These are phyloP conservation scores for Coniochaeta hoffmannii DNA, from an alignment of 2,329 filamentous ascomycete genomes.

Conservation along the genomic window DNA sequence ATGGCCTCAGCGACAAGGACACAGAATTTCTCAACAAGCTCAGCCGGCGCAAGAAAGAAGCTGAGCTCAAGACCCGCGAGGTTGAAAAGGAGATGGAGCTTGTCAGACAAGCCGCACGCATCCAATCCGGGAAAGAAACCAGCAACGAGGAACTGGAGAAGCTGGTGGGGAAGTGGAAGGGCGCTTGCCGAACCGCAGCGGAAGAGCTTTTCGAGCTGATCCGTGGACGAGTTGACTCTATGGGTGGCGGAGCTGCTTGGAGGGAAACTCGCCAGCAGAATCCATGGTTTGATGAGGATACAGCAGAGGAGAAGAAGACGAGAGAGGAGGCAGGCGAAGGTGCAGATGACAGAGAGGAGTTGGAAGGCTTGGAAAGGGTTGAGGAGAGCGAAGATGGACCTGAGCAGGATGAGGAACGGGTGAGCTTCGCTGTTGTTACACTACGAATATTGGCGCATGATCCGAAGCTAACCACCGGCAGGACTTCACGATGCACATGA, in stretches of 20 bases:
- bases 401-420: conserved; percentile 7
- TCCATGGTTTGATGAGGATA: conserved; percentile 11
- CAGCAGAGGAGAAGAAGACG: background rate
- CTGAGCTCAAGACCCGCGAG: conserved; percentile 3
- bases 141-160: conserved; percentile 46
- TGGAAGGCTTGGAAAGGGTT: conserved; percentile 8
- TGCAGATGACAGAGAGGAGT: conserved; percentile 11
- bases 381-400: conserved; percentile 2
- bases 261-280: conserved; percentile 15
- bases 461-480: conserved; percentile 8
- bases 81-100: conserved; percentile 23
- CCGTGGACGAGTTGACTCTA: conserved; percentile 45
- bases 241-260: conserved; percentile 25
- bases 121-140: conserved; percentile 27
- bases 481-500: conserved; percentile 29
- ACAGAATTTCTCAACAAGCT: conserved; percentile 10
- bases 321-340: conserved; percentile 10
- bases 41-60: conserved; percentile 7
- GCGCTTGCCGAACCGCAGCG: conserved; percentile 52
- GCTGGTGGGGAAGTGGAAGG: conserved; percentile 54
- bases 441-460: too few relatives aligned
- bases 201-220: conserved; percentile 59
- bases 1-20: conserved; percentile 3
- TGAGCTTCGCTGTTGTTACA: conserved; percentile 2
- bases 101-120: conserved; percentile 40